Conservation (phyloP, 495 filamentous ascomycete species). For the Stereocaulon alpinum region DNA sequence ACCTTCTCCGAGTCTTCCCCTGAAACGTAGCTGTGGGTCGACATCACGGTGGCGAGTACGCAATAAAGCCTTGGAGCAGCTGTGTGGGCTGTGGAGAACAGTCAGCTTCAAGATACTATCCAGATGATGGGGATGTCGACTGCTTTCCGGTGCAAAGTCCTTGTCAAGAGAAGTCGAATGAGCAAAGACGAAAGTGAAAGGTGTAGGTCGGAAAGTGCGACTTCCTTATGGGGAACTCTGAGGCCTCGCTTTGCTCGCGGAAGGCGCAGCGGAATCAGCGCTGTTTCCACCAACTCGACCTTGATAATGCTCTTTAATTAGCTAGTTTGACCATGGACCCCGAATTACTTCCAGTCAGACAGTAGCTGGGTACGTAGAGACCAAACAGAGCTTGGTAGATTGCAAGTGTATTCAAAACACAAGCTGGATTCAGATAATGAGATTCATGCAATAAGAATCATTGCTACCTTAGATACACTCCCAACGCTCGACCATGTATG, state of each 20-base stretch:
- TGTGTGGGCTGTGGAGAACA: too few species aligned
- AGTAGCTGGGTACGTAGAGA: too few species aligned
- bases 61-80: too few species aligned
- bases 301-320: neutral
- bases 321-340: neutral
- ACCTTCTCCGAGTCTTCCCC: neutral
- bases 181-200: neutral
- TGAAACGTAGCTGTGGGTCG: too few species aligned
- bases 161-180: too few species aligned
- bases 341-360: too few species aligned
- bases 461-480: constrained; percentile 16
- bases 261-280: neutral
- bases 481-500: constrained; percentile 12
- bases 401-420: neutral
- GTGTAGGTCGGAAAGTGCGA: neutral
- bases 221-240: neutral
- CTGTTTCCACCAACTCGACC: neutral
- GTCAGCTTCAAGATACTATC: too few species aligned
- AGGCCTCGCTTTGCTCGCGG: neutral
- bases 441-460: constrained; percentile 12
- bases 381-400: neutral
- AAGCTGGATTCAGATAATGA: neutral
- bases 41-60: neutral
- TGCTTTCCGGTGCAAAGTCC: too few species aligned
- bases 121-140: too few species aligned